Percentiles rank a stretch among this genome's conserved stretches.
Conservation (phyloP, 345 rosid genomes). For the Eucalyptus pauciflora region DNA sequence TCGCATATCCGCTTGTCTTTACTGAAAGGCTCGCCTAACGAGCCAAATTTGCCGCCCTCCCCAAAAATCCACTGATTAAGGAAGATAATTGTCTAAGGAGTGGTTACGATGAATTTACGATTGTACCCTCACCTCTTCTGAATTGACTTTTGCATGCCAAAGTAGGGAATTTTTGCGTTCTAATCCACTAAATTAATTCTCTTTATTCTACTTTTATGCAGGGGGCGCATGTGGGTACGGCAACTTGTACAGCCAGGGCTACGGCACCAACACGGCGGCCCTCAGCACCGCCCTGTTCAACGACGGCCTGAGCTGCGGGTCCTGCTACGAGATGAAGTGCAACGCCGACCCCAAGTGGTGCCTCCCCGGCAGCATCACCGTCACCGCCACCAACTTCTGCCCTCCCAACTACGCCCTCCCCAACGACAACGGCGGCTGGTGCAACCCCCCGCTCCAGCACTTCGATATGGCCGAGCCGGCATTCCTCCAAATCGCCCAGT, state of each 20-base stretch:
- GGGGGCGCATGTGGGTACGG: slow-evolving; percentile 89
- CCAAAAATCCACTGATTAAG: neutral
- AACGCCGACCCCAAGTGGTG: slow-evolving; percentile 61
- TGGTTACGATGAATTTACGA: neutral
- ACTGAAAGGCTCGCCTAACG: accelerated
- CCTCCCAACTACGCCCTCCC: slow-evolving; percentile 70
- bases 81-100: neutral
- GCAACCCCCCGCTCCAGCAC: slow-evolving; percentile 96
- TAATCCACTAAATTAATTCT: neutral
- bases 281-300: slow-evolving; percentile 73
- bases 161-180: neutral
- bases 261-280: slow-evolving; percentile 75
- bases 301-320: slow-evolving; percentile 67
- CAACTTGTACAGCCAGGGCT: slow-evolving; percentile 59
- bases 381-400: slow-evolving; percentile 82
- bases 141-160: neutral
- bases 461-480: slow-evolving; percentile 96
- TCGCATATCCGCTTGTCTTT: neutral
- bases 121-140: neutral
- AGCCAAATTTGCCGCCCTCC: neutral
- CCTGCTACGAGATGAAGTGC: slow-evolving; percentile 71
- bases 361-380: slow-evolving; percentile 47
- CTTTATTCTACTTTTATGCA: neutral
- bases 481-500: slow-evolving; percentile 86
- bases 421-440: slow-evolving; percentile 95